phyloP scores from a whole-genome alignment of 305 asterid genomes.

The Fraxinus floribunda region DNA sequence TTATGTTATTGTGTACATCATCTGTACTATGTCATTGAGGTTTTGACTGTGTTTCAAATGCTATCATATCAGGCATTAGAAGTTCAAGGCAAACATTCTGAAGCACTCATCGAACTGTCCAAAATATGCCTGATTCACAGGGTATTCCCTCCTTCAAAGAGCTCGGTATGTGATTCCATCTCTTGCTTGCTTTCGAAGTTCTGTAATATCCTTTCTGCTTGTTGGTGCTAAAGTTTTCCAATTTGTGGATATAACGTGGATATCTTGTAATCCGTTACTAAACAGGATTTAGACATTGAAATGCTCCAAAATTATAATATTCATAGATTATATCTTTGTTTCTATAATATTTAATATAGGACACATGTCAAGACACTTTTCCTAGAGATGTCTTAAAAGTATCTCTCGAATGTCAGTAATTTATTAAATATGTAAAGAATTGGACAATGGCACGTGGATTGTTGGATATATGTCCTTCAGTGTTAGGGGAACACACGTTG shows the following conservation, averaged over 20 bases:
- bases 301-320: not conserved
- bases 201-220: constrained; percentile 1
- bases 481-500: not conserved
- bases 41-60: constrained; percentile 25
- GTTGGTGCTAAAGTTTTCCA: constrained; percentile 13
- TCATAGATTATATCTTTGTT: not conserved
- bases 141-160: constrained; percentile 81
- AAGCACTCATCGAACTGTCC: constrained; percentile 65
- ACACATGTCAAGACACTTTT: not conserved
- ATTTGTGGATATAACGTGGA: not conserved
- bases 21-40: constrained; percentile 6
- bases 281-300: constrained; percentile 6
- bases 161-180: constrained; percentile 57
- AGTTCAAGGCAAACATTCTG: constrained; percentile 73
- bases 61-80: constrained; percentile 73
- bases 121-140: constrained; percentile 74
- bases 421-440: not conserved
- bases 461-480: not conserved
- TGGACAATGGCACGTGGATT: not conserved
- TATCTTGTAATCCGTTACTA: not conserved
- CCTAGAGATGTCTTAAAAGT: not conserved
- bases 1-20: constrained; percentile 7
- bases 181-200: constrained; percentile 16
- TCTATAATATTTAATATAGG: not conserved
- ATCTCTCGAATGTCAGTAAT: not conserved